Evolutionary conservation across 2,329 filamentous ascomycete genomes (phyloP).

Genomic region (Exophiala lecanii-corni): DNA sequence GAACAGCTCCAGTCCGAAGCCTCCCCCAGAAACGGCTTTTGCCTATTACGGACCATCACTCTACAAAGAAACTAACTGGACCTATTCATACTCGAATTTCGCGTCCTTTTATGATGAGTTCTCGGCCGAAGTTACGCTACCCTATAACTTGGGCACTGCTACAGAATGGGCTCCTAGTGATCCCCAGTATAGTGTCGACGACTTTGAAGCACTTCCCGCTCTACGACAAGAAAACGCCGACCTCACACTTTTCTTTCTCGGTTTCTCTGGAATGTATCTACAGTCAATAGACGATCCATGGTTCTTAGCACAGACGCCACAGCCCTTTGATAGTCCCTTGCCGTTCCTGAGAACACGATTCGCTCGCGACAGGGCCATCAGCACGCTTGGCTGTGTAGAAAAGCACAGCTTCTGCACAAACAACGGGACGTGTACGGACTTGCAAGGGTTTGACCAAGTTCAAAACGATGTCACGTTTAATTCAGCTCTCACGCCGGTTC

Average conservation of each 20-base stretch:
- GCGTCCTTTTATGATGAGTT: constrained; percentile 19
- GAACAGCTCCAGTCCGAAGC: constrained; percentile 1
- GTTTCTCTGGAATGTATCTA: constrained; percentile 19
- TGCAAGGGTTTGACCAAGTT: constrained; percentile 17
- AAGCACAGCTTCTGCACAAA: constrained; percentile 20
- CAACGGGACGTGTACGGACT: constrained; percentile 14
- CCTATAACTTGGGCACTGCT: constrained; percentile 16
- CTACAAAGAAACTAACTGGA: constrained; percentile 17
- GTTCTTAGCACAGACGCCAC: constrained; percentile 16
- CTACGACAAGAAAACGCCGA: constrained; percentile 12
- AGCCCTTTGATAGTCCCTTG: background rate
- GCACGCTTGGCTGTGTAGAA: constrained; percentile 19
- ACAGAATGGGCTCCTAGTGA: constrained; percentile 2
- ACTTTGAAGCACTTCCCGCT: constrained; percentile 16
- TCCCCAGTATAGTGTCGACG: constrained; percentile 3
- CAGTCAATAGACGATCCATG: constrained; percentile 18
- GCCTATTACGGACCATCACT: constrained; percentile 16
- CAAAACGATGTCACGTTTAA: constrained; percentile 15
- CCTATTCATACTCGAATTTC: constrained; percentile 19
- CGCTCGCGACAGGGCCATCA: constrained; percentile 12
- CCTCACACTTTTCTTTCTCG: constrained; percentile 16
- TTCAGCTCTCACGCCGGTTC: constrained; percentile 7
- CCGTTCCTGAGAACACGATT: constrained; percentile 11
- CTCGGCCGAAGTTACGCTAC: constrained; percentile 8
- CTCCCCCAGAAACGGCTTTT: constrained; percentile 3